Evolutionary conservation across 2,329 filamentous ascomycete species (phyloP), one percentile per base, ranked within the genome.

Genomic region (Trichoderma sp.): DNA sequence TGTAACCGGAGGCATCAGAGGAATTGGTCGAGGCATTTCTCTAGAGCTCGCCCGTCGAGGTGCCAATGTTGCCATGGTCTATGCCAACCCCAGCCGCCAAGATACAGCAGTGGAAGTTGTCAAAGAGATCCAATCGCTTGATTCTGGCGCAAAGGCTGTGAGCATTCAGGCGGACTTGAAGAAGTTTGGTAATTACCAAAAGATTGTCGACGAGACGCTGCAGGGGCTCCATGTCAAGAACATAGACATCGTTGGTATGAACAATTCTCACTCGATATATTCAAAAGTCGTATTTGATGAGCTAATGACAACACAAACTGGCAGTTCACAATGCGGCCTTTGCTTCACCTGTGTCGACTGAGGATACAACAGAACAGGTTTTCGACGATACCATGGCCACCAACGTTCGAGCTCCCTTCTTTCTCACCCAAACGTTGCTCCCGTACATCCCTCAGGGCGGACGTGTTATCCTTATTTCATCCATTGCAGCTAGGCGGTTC

Each of bases 401-500:
- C 11, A 66, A 66, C 10, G 14, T 66, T n/a, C 54, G 54, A n/a
- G 52, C 55, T n/a, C 73, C 74, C 0, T 75, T 79, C 58, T 77
- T 80, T 13, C 73, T 81, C 5, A 78, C 76, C 0, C 70, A 80
- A 43, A 75, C 75, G 0, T 73, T 75, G 1, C 58, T 77, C 1
- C 77, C 77, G 0, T 70, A 79, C 43, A 70, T 81, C 5, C 68
- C 74, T 0, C 67, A 66, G 1, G 75, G 76, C 3, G 76, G 78
- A 0, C 76, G 79, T 0, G 77, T 81, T 1, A 73, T 81, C n/a
- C 74, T 76, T 30, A 69, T 81, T 3, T 79, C 78, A 1, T 79
- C 78, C 0, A 74, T 74, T 4, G 74, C 71, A n/a, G 77, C 78
- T 1, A 72, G 77, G 1, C 60, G 60, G 2, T 64, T 64, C 24